phyloP scores from a whole-genome alignment of 495 filamentous ascomycete species.

The Daldinia bambusicola region DNA sequence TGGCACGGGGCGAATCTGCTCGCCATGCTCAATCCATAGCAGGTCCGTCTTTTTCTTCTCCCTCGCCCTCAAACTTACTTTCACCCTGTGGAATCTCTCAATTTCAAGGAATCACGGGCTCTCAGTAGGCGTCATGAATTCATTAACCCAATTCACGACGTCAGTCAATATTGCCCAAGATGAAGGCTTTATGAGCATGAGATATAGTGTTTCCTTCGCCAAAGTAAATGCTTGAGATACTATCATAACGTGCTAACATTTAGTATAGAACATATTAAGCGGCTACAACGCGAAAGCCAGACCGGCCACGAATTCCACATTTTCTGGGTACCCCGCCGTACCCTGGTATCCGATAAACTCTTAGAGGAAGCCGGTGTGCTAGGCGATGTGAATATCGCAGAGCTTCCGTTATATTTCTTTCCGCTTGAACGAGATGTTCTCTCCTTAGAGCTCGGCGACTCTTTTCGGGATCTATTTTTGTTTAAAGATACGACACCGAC shows the following conservation, averaged over 20 bases:
- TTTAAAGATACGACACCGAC: constrained; percentile 90
- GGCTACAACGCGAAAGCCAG: constrained; percentile 82
- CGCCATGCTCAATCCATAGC: constrained; percentile 84
- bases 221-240: constrained; percentile 10
- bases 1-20: constrained; percentile 87
- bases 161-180: constrained; percentile 42
- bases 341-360: constrained; percentile 88
- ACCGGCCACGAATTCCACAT: constrained; percentile 94
- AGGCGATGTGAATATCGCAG: constrained; percentile 88
- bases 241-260: constrained; percentile 50
- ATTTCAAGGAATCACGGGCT: constrained; percentile 35
- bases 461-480: constrained; percentile 88
- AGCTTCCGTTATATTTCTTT: constrained; percentile 88
- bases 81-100: background rate
- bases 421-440: constrained; percentile 91
- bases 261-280: constrained; percentile 84
- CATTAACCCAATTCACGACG: constrained; percentile 25
- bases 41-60: constrained; percentile 68
- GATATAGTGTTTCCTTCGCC: constrained; percentile 26
- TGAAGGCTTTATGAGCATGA: constrained; percentile 32
- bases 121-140: constrained; percentile 44
- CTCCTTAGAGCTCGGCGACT: constrained; percentile 87
- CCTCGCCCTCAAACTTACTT: constrained; percentile 22
- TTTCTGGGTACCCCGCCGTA: constrained; percentile 92
- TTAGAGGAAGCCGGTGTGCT: constrained; percentile 93